Percentiles rank a stretch among this genome's conserved stretches.
Evolutionary conservation across 2,329 filamentous ascomycete genomes (phyloP).

Genomic region (Zasmidium cellare): DNA sequence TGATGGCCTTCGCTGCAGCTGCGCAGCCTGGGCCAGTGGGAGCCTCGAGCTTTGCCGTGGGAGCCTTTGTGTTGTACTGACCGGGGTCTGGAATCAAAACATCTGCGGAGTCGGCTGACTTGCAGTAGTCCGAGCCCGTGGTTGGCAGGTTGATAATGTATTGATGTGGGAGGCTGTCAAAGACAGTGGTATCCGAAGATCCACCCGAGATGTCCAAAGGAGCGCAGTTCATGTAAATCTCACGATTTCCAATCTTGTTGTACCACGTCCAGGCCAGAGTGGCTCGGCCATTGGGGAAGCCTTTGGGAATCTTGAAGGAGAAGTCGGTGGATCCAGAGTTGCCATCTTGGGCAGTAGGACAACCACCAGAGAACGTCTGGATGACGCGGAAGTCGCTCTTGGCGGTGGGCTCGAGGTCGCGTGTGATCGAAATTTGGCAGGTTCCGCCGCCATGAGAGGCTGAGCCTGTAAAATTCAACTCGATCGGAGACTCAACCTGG

Average conservation of each 20-base stretch:
- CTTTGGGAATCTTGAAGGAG: slow-evolving; percentile 68
- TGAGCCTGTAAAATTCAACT: slow-evolving; percentile 67
- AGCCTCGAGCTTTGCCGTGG: slow-evolving; percentile 1
- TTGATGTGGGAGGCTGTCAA: slow-evolving; percentile 66
- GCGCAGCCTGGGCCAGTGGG: slow-evolving; percentile 21
- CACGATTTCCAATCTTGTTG: slow-evolving; percentile 83
- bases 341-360: slow-evolving; percentile 67
- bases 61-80: slow-evolving; percentile 29
- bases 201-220: slow-evolving; percentile 62
- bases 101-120: slow-evolving; percentile 53
- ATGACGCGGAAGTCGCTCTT: slow-evolving; percentile 81
- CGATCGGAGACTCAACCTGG: slow-evolving; percentile 60
- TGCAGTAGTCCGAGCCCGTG: slow-evolving; percentile 47
- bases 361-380: slow-evolving; percentile 82
- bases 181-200: slow-evolving; percentile 48
- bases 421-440: slow-evolving; percentile 82
- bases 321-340: slow-evolving; percentile 56
- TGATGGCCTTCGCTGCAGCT: slow-evolving; percentile 16
- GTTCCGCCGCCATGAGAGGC: slow-evolving; percentile 88
- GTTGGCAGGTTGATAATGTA: slow-evolving; percentile 64
- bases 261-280: slow-evolving; percentile 78
- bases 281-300: slow-evolving; percentile 72
- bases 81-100: slow-evolving; percentile 65
- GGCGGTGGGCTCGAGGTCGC: slow-evolving; percentile 68
- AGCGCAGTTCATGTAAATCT: slow-evolving; percentile 94